Percentiles rank a stretch among this genome's conserved stretches.
Evolutionary conservation across 139 green algal genomes (phyloP).

Genomic region (Auxenochlorella pyrenoidosa): DNA sequence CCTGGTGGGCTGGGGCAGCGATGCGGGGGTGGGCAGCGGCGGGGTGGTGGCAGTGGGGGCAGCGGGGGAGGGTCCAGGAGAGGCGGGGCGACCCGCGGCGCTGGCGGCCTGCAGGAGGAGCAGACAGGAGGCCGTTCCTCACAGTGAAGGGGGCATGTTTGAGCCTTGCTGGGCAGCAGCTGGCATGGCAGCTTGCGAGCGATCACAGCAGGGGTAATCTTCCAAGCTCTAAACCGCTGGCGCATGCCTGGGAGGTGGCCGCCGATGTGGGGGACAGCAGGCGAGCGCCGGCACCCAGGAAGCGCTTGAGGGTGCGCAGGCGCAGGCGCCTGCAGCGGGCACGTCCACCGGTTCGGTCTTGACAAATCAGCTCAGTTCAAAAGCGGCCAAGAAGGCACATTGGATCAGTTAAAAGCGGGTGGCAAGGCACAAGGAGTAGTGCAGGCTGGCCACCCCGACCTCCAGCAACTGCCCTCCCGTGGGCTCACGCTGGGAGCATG

Average conservation of each 20-base stretch:
- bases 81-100: not conserved
- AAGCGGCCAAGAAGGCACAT: no score
- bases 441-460: not conserved
- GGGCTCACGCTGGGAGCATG: constrained; percentile 60
- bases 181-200: no score
- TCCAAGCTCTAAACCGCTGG: no score
- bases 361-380: no score
- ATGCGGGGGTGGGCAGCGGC: not conserved
- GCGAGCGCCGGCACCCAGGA: not conserved
- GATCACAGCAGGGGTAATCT: no score
- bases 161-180: no score
- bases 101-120: not conserved
- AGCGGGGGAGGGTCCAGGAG: not conserved
- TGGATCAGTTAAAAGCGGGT: no score
- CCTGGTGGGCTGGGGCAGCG: not conserved
- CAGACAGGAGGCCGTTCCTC: no score
- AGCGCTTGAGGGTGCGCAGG: not conserved
- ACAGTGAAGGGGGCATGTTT: no score
- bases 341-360: no score
- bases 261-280: not conserved
- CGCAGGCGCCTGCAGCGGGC: not conserved
- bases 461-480: not conserved
- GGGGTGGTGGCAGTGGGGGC: not conserved
- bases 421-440: not conserved
- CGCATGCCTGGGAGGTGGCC: not conserved